Evolutionary conservation across 129 eudicot species (phyloP), one percentile per base, ranked within the genome.

Genomic region (Kitagawia praeruptora): DNA sequence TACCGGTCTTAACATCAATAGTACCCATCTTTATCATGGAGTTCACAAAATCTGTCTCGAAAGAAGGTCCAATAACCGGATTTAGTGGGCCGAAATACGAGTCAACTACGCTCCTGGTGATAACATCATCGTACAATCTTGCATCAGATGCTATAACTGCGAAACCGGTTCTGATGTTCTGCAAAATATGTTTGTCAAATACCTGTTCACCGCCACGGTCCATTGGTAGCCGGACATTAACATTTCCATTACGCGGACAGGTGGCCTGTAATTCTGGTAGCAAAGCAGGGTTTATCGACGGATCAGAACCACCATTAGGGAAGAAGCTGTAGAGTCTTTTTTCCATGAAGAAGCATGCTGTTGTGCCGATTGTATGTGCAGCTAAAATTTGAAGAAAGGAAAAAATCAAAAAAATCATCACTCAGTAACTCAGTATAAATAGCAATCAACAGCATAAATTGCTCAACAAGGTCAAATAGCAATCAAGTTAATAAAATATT

Each of bases 21-120:
- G 66, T 23, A 3, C 81, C 81, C 85, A 82, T 69, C 21, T 77
- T 82, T 18, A 82, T 63, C 78, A 82, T 82, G n/a, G 85, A 79
- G 7, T 75, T 51, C 11, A 74, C 85, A 71, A 82, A 82, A 70
- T 77, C 80, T n/a, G 40, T 41, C 27, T 44, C 53, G 63, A 82
- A 82, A 31, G 28, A 13, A 23, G 80, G 80, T 23, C 78, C 51
- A 27, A 49, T 19, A 5, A 28, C 34, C 49, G 56, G 66, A 61
- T 63, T 25, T 31, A 16, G 34, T 2, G 47, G n/a, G n/a, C 61
- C 61, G 51, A 75, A 75, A 75, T 75, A 75, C 5, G 77, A 75
- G 58, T 75, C 77, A 6, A 75, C 51, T 27, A 75, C 5, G 37
- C 77, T 75, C 61, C 77, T 75, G 1, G 77, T 75, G 0, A 48